Conservation (phyloP, 2,329 filamentous ascomycete genomes). For the Trichoderma oligosporum region DNA sequence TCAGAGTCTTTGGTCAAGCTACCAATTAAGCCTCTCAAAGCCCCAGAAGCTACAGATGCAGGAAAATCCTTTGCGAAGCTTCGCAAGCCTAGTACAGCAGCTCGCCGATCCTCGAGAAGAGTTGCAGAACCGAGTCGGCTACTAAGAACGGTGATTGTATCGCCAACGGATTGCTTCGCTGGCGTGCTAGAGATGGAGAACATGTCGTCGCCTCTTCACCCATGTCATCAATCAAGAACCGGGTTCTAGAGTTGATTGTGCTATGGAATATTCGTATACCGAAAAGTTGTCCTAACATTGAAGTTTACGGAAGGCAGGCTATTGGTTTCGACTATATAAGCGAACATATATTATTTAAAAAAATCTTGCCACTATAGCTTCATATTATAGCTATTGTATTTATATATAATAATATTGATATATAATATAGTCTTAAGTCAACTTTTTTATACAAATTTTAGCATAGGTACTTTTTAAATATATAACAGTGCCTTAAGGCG, state of each 20-base stretch:
- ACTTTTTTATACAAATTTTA: too few species aligned
- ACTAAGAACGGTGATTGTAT: constrained; percentile 88
- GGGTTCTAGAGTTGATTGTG: neutral
- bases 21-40: constrained; percentile 81
- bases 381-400: neutral
- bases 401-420: neutral
- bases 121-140: constrained; percentile 84
- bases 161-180: constrained; percentile 91
- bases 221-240: constrained; percentile 3
- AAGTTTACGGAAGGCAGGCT: constrained; percentile 1
- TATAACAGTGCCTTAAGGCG: too few species aligned
- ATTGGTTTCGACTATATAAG: neutral
- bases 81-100: constrained; percentile 84
- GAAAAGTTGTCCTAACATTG: neutral
- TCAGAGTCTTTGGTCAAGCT: constrained; percentile 83
- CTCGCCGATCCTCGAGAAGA: constrained; percentile 87
- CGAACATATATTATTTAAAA: neutral
- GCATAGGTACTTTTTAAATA: too few species aligned
- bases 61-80: constrained; percentile 97
- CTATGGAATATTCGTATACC: neutral
- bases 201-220: constrained; percentile 38
- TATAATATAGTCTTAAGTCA: too few species aligned
- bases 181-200: constrained; percentile 69
- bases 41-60: constrained; percentile 89
- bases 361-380: neutral